phyloP scores from a whole-genome alignment of 768 basidiomycete genomes.

The Mycena crocata region DNA sequence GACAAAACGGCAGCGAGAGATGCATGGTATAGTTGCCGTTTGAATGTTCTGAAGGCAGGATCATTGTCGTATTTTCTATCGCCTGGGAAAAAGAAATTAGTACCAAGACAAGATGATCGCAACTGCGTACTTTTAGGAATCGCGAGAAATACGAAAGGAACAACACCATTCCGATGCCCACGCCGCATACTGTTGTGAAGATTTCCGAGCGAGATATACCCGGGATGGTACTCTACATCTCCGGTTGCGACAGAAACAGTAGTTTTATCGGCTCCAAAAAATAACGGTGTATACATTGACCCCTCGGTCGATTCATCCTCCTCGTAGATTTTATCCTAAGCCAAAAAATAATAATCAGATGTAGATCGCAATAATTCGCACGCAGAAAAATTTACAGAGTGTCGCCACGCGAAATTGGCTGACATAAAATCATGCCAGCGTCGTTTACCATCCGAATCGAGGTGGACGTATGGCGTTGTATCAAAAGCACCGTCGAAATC shows the following conservation, averaged over 20 bases:
- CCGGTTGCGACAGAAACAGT: constrained; percentile 40
- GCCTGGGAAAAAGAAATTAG: constrained; percentile 4
- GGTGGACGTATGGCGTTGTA: constrained; percentile 42
- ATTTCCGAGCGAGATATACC: constrained; percentile 39
- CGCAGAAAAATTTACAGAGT: constrained; percentile 48
- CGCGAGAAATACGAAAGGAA: constrained; percentile 39
- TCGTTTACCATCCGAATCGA: constrained; percentile 37
- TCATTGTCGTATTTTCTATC: constrained; percentile 27
- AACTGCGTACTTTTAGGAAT: constrained; percentile 44
- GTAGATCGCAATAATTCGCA: no score
- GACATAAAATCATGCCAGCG: constrained; percentile 53
- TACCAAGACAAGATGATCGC: neutral
- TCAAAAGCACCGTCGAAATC: constrained; percentile 50
- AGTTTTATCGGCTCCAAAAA: constrained; percentile 43
- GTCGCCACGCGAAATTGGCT: constrained; percentile 53
- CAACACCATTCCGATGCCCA: constrained; percentile 38
- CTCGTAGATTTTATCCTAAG: neutral
- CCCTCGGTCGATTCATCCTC: constrained; percentile 3
- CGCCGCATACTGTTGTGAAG: constrained; percentile 34
- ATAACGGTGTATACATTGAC: constrained; percentile 17
- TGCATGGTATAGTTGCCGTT: constrained; percentile 33
- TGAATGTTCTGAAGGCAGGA: constrained; percentile 27
- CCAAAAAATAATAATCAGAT: constrained; percentile 30
- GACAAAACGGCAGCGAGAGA: constrained; percentile 12
- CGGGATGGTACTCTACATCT: constrained; percentile 36